phyloP scores from a whole-genome alignment of 441 rosid species.

The Adansonia rubrostipa region DNA sequence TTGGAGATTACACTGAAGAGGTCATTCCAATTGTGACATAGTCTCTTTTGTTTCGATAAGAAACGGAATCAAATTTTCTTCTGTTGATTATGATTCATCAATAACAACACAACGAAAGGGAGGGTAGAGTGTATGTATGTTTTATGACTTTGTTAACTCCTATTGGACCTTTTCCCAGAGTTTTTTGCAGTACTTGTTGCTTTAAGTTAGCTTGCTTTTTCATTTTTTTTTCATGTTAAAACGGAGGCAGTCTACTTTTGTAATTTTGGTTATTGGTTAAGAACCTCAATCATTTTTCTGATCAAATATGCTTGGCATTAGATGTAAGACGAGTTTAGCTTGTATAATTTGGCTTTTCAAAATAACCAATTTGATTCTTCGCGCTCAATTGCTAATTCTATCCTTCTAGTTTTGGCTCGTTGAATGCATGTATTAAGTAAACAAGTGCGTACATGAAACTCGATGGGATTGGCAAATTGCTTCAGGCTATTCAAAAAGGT shows the following conservation, averaged over 20 bases:
- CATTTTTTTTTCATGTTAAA: too few species aligned
- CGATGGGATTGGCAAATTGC: too few species aligned
- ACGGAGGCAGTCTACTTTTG: not conserved
- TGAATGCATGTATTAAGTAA: not conserved
- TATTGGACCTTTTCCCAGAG: slow-evolving; percentile 33
- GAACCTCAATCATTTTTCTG: not conserved
- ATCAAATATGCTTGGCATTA: not conserved
- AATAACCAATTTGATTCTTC: not conserved
- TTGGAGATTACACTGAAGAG: slow-evolving; percentile 29
- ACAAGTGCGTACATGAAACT: too few species aligned
- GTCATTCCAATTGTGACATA: slow-evolving; percentile 19
- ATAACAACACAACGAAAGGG: slow-evolving; percentile 30
- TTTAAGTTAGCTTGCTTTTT: slow-evolving; percentile 8
- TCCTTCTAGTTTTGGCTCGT: too few species aligned
- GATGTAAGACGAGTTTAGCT: not conserved
- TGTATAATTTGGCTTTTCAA: not conserved
- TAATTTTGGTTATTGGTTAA: not conserved
- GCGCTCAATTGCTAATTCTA: not conserved
- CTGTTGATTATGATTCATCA: slow-evolving; percentile 30
- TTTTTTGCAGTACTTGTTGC: slow-evolving; percentile 35
- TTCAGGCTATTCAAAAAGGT: too few species aligned
- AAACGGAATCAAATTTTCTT: slow-evolving; percentile 33
- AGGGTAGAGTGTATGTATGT: slow-evolving; percentile 31
- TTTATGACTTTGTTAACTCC: slow-evolving; percentile 35
- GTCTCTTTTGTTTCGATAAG: slow-evolving; percentile 40